Evolutionary conservation across 2,329 filamentous ascomycete species (phyloP).

Genomic region (Botrytis byssoidea): DNA sequence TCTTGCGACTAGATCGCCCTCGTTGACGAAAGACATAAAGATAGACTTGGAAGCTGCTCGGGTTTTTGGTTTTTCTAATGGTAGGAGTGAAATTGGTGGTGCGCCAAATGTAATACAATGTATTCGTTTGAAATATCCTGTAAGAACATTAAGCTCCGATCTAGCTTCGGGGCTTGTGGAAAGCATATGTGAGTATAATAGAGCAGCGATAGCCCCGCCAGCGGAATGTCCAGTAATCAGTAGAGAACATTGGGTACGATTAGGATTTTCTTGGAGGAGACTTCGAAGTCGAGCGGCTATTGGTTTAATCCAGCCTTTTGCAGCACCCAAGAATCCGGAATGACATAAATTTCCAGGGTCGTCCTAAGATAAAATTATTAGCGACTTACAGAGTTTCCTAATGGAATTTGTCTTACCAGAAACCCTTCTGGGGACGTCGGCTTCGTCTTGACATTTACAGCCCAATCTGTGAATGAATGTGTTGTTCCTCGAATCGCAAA

Average conservation of each 20-base stretch:
- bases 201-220: constrained; percentile 76
- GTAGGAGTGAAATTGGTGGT: constrained; percentile 71
- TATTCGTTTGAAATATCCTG: constrained; percentile 70
- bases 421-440: constrained; percentile 67
- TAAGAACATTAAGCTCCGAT: constrained; percentile 69
- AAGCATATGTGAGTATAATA: constrained; percentile 83
- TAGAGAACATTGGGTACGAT: constrained; percentile 64
- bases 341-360: constrained; percentile 77
- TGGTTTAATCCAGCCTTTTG: constrained; percentile 69
- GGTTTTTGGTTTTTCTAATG: constrained; percentile 58
- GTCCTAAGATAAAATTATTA: constrained; percentile 46
- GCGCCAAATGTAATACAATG: constrained; percentile 87
- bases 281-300: constrained; percentile 69
- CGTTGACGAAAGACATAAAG: constrained; percentile 80
- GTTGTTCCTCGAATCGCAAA: constrained; percentile 76
- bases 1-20: constrained; percentile 77
- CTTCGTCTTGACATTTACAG: constrained; percentile 72
- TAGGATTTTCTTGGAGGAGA: constrained; percentile 69
- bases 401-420: constrained; percentile 46
- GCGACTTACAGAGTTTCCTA: neutral
- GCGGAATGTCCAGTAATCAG: constrained; percentile 86
- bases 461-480: constrained; percentile 80
- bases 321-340: constrained; percentile 74
- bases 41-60: constrained; percentile 60
- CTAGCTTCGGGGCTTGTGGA: constrained; percentile 51